Evolutionary conservation across 371 early-diverging fungal species (phyloP).

Genomic region (Circinella umbellata): DNA sequence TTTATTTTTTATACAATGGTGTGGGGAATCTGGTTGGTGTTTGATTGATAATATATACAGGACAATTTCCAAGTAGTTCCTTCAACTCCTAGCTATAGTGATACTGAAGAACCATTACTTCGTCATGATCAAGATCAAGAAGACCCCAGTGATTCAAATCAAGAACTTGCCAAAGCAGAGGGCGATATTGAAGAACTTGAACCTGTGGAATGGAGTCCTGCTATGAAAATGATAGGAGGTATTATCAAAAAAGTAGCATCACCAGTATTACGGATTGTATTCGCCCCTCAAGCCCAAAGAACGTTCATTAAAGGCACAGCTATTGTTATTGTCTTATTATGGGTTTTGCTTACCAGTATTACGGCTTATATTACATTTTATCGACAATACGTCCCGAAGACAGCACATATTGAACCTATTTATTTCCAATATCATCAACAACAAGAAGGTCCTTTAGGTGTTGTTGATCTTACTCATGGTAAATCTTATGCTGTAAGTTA

Average conservation of each 20-base stretch:
- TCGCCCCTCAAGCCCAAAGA: conserved; percentile 42
- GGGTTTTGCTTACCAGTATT: conserved; percentile 49
- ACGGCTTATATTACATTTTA: conserved; percentile 52
- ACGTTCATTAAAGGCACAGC: conserved; percentile 41
- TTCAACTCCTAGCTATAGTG: conserved; percentile 15
- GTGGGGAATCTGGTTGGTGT: no score
- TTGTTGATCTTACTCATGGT: conserved; percentile 32
- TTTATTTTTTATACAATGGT: background rate
- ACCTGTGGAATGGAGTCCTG: conserved; percentile 27
- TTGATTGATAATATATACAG: background rate
- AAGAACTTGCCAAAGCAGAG: conserved; percentile 13
- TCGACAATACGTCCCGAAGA: conserved; percentile 48
- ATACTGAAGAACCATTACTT: conserved; percentile 20
- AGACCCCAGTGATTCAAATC: background rate
- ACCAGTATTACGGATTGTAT: conserved; percentile 30
- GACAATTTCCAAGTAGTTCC: conserved; percentile 31
- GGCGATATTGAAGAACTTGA: conserved; percentile 14
- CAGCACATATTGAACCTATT: conserved; percentile 46
- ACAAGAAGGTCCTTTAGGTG: conserved; percentile 24
- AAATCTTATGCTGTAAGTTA: conserved; percentile 19
- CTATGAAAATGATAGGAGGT: conserved; percentile 9
- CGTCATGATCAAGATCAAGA: conserved; percentile 40
- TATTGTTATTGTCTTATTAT: conserved; percentile 27
- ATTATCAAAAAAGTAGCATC: conserved; percentile 17
- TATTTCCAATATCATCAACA: conserved; percentile 43